Percentiles rank a stretch among this genome's conserved stretches.
These are phyloP conservation scores for Berberis thunbergii DNA, from an alignment of 164 flowering plant genomes.

Conservation along the genomic window DNA sequence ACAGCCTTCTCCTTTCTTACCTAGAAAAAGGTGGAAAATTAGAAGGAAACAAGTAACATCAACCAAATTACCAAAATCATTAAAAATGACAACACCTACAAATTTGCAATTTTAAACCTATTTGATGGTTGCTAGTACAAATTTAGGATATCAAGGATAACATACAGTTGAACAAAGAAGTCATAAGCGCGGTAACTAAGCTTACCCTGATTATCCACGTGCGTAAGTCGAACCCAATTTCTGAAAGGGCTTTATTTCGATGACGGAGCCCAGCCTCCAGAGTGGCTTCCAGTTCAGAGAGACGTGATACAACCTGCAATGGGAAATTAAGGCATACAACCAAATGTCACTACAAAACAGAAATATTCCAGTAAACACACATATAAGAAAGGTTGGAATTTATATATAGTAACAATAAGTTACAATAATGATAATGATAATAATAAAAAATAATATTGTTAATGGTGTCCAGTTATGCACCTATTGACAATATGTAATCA, in stretches of 20 bases:
- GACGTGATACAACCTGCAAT: conserved; percentile 71
- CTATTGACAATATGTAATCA: background rate
- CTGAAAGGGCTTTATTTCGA: conserved; percentile 64
- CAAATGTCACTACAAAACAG: background rate
- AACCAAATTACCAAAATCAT: background rate
- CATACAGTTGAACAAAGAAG: background rate
- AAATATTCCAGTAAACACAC: background rate
- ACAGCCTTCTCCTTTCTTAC: conserved; percentile 94
- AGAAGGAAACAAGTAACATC: background rate
- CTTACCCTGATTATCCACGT: conserved; percentile 73
- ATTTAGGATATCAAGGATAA: background rate
- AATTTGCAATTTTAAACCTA: too few relatives aligned
- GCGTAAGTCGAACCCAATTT: conserved; percentile 51
- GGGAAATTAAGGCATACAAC: conserved; percentile 1
- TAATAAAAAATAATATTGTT: too few relatives aligned
- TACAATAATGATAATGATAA: too few relatives aligned
- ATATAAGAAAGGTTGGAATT: background rate
- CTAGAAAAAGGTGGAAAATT: conserved; percentile 27
- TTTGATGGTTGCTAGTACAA: background rate
- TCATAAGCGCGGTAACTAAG: conserved; percentile 3
- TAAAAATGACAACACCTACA: too few relatives aligned
- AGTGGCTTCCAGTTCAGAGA: conserved; percentile 82
- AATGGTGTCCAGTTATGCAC: background rate
- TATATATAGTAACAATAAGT: too few relatives aligned
- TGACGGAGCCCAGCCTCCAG: conserved; percentile 88